Evolutionary conservation across 2,329 filamentous ascomycete species (phyloP), one percentile per base, ranked within the genome.

Genomic region (Rhynchosporium agropyri): DNA sequence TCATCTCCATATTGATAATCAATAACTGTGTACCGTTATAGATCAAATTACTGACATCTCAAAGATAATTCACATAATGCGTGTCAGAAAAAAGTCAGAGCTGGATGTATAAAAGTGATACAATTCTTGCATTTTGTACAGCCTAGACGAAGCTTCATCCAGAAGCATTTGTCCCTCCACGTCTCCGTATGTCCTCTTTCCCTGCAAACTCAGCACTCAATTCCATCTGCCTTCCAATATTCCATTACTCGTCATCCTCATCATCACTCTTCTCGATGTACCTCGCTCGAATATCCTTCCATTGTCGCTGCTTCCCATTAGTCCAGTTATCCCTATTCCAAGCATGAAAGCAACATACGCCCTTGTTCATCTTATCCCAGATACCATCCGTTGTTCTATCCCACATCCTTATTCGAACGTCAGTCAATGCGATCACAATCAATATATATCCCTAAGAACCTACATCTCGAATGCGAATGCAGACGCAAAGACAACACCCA

Each of bases 391-490:
- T 90, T 74, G 80, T 79, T 63, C 85, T 85, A 80, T 98, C 92
- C 79, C 91, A 98, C 73, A 83, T 85, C 77, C 95, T 98, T 74
- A 74, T 53, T 40, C 58, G 51, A 54, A 8, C 40, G 49, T 68
- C 56, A 65, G 65, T 65, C 55, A 48, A 42, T 12, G 3, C 53
- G 26, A 31, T 60, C 59, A 33, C n/a, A 15, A 46, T 36, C 31
- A 29, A 20, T n/a, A 62, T 48, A 54, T 42, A 31, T 49, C 36
- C 20, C 12, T 40, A 20, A 5, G 59, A 68, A 80, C 91, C 76
- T 86, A 99, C 95, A 99, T 84, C 83, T 98, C 92, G 76, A 96
- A 92, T 68, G 84, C 91, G 76, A 99, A 99, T 70, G 93, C 94
- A 70, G 87, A 84, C 71, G 82, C 85, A 77, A 99, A 99, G 76